phyloP scores from a whole-genome alignment of 768 basidiomycete genomes.

The Dioszegia crocea region DNA sequence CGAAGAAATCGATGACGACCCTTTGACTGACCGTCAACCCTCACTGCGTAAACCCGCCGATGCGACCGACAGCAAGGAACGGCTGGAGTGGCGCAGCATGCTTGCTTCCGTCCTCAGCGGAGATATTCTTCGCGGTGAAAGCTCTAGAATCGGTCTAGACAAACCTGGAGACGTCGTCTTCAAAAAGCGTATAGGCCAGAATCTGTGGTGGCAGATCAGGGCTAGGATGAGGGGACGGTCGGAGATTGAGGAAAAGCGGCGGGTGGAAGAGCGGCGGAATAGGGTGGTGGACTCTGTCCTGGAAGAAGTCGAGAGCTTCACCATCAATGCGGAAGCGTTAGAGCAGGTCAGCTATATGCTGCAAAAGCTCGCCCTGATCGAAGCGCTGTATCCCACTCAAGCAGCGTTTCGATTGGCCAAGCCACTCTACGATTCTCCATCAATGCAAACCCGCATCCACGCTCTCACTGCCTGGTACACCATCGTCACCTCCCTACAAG shows the following conservation, averaged over 20 bases:
- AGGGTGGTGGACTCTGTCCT: constrained; percentile 76
- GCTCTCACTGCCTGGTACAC: constrained; percentile 88
- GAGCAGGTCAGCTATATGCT: constrained; percentile 55
- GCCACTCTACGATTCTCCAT: constrained; percentile 60
- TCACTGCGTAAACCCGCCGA: constrained; percentile 56
- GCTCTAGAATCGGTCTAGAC: constrained; percentile 80
- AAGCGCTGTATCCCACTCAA: constrained; percentile 79
- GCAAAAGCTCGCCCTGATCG: constrained; percentile 70
- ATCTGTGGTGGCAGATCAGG: constrained; percentile 81
- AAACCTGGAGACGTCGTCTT: constrained; percentile 59
- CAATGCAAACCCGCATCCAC: constrained; percentile 77
- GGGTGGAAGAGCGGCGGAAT: constrained; percentile 75
- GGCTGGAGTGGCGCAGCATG: constrained; percentile 94
- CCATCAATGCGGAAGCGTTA: constrained; percentile 52
- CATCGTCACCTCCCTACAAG: constrained; percentile 76
- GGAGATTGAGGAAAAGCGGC: constrained; percentile 74
- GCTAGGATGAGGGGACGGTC: constrained; percentile 77
- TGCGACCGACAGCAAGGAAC: constrained; percentile 69
- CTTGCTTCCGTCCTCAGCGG: constrained; percentile 87
- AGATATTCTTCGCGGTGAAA: constrained; percentile 91
- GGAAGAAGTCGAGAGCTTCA: constrained; percentile 75
- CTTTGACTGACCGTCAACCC: background rate
- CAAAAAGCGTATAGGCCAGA: constrained; percentile 44
- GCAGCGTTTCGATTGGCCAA: constrained; percentile 77
- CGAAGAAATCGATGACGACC: background rate